phyloP scores from a whole-genome alignment of 2,329 filamentous ascomycete genomes.

The Raffaelea albimanens region DNA sequence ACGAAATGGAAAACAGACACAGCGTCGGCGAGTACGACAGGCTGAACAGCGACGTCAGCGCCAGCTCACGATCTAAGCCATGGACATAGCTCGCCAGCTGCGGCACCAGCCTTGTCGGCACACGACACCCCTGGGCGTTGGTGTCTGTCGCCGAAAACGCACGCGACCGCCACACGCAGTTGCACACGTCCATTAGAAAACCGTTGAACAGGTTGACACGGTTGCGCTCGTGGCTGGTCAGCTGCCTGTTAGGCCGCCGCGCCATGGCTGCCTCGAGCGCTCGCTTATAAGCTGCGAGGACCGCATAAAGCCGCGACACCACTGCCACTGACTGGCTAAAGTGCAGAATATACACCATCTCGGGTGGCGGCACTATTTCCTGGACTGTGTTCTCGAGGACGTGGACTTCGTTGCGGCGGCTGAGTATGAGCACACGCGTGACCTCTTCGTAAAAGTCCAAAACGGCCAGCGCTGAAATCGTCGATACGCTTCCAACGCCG shows the following conservation, averaged over 20 bases:
- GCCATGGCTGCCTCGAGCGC: conserved; percentile 59
- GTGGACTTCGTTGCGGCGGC: conserved; percentile 21
- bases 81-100: conserved; percentile 38
- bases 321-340: conserved; percentile 56
- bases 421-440: conserved; percentile 41
- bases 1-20: conserved; percentile 44
- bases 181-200: conserved; percentile 80
- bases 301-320: conserved; percentile 58
- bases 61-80: conserved; percentile 34
- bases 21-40: conserved; percentile 50
- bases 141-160: conserved; percentile 58
- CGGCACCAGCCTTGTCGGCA: conserved; percentile 34
- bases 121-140: conserved; percentile 48
- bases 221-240: conserved; percentile 40
- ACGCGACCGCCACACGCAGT: conserved; percentile 68
- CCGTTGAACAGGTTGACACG: conserved; percentile 69
- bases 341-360: conserved; percentile 60
- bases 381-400: conserved; percentile 44
- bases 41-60: conserved; percentile 42
- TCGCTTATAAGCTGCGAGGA: conserved; percentile 64
- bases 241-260: conserved; percentile 12
- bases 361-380: conserved; percentile 58
- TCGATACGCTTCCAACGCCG: conserved; percentile 1
- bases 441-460: conserved; percentile 62
- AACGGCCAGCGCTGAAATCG: conserved; percentile 38